These are phyloP conservation scores for Areca catechu DNA, from an alignment of 176 grass and related monocot genomes.

Conservation along the genomic window DNA sequence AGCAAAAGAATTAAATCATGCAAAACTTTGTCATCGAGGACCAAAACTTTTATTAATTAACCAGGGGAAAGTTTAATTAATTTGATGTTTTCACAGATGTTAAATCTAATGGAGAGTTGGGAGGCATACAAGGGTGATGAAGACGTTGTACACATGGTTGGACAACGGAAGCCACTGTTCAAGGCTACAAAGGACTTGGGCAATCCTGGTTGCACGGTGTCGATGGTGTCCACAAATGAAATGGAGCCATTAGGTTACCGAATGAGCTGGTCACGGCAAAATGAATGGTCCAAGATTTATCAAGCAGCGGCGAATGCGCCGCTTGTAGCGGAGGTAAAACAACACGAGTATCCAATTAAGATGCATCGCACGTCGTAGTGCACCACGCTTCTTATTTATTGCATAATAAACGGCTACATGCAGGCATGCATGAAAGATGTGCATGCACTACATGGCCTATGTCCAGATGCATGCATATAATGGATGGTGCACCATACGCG, in stretches of 20 bases:
- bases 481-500: no score
- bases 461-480: no score
- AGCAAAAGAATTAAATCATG: no score
- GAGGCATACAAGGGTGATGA: slow-evolving; percentile 41
- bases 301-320: background rate
- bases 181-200: slow-evolving; percentile 31
- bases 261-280: slow-evolving; percentile 35
- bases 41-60: no score
- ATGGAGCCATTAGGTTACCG: slow-evolving; percentile 6
- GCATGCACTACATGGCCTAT: no score
- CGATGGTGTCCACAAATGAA: background rate
- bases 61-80: no score
- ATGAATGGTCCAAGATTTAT: slow-evolving; percentile 27
- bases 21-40: no score
- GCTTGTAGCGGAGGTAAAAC: slow-evolving; percentile 45
- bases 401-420: no score
- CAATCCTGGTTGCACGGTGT: slow-evolving; percentile 33
- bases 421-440: no score
- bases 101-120: slow-evolving; percentile 49
- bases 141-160: background rate
- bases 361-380: no score
- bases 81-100: slow-evolving; percentile 16
- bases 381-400: no score
- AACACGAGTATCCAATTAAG: no score
- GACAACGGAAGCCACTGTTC: slow-evolving; percentile 17